Percentiles rank a stretch among this genome's conserved stretches.
Conservation (phyloP, 768 basidiomycete species). For the Roridomyces roridus region DNA sequence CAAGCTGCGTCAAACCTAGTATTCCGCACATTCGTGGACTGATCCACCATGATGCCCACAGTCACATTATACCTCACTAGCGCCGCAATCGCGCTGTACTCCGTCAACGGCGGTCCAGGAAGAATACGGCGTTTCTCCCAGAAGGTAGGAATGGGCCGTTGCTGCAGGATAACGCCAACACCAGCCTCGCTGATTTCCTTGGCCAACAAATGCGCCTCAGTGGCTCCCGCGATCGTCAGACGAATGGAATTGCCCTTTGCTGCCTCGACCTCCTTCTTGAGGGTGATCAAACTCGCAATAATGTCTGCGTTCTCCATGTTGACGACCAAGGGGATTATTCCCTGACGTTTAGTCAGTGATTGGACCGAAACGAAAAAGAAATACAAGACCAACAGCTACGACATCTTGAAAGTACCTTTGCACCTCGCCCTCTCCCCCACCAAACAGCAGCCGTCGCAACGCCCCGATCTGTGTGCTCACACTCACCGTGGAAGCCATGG, state of each 20-base stretch:
- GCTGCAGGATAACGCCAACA: conserved; percentile 73
- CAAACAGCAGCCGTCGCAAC: conserved; percentile 55
- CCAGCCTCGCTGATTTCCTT: conserved; percentile 63
- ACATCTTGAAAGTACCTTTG: conserved; percentile 37
- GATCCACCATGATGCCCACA: conserved; percentile 62
- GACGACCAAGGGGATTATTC: conserved; percentile 70
- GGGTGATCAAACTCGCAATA: conserved; percentile 69
- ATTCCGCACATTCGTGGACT: conserved; percentile 65
- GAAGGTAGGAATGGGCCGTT: conserved; percentile 64
- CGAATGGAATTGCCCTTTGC: conserved; percentile 38
- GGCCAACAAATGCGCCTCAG: conserved; percentile 70
- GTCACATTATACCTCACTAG: conserved; percentile 68
- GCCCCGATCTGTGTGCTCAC: conserved; percentile 69
- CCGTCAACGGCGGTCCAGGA: conserved; percentile 72
- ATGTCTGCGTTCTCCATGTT: conserved; percentile 75
- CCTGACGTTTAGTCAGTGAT: conserved; percentile 38
- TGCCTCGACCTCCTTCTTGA: conserved; percentile 62
- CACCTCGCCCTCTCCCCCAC: conserved; percentile 35
- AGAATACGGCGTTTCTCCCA: conserved; percentile 70
- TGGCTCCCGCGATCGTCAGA: conserved; percentile 62
- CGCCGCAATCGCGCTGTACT: conserved; percentile 57
- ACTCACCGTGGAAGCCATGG: conserved; percentile 46
- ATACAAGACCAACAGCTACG: conserved; percentile 25
- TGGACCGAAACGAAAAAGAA: conserved; percentile 29
- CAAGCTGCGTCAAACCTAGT: conserved; percentile 70